Evolutionary conservation across 108 stramenopile species (phyloP).

Genomic region (Pseudonitzschia delicatissima): DNA sequence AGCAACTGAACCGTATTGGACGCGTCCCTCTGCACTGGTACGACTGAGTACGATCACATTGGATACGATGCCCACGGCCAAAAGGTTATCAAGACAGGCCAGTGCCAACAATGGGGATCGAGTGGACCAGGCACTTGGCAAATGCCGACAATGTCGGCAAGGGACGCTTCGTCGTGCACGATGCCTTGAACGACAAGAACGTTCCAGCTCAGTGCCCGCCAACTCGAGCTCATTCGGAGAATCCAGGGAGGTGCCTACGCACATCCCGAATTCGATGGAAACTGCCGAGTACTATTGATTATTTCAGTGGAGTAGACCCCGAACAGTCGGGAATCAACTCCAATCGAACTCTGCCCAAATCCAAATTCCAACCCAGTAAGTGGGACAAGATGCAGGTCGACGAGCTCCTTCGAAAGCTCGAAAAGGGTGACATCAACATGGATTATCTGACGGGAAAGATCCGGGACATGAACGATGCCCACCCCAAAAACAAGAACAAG

Average conservation of each 20-base stretch:
- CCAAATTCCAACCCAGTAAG: slow-evolving; percentile 84
- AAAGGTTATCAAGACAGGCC: slow-evolving; percentile 77
- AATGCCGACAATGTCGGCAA: slow-evolving; percentile 63
- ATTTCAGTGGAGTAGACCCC: slow-evolving; percentile 84
- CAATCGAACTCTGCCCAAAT: slow-evolving; percentile 78
- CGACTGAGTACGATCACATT: slow-evolving; percentile 93
- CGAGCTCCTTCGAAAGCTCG: slow-evolving; percentile 82
- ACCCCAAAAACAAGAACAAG: slow-evolving; percentile 42
- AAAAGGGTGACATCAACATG: slow-evolving; percentile 87
- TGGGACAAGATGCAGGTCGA: slow-evolving; percentile 86
- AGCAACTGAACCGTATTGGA: slow-evolving; percentile 88
- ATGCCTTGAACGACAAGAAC: slow-evolving; percentile 91
- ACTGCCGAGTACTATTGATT: slow-evolving; percentile 94
- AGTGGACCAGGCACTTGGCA: slow-evolving; percentile 72
- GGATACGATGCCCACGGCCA: slow-evolving; percentile 93
- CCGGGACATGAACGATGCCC: slow-evolving; percentile 75
- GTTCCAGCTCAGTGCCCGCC: slow-evolving; percentile 85
- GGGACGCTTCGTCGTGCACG: slow-evolving; percentile 87
- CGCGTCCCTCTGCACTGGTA: slow-evolving; percentile 98
- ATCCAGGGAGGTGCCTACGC: slow-evolving; percentile 94
- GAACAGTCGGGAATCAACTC: slow-evolving; percentile 72
- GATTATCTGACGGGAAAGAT: slow-evolving; percentile 77
- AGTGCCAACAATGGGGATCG: slow-evolving; percentile 49
- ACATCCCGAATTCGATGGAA: slow-evolving; percentile 92
- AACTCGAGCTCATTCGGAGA: slow-evolving; percentile 91